Evolutionary conservation across 345 rosid genomes (phyloP), one percentile per base, ranked within the genome.

Genomic region (Gossypium raimondii): DNA sequence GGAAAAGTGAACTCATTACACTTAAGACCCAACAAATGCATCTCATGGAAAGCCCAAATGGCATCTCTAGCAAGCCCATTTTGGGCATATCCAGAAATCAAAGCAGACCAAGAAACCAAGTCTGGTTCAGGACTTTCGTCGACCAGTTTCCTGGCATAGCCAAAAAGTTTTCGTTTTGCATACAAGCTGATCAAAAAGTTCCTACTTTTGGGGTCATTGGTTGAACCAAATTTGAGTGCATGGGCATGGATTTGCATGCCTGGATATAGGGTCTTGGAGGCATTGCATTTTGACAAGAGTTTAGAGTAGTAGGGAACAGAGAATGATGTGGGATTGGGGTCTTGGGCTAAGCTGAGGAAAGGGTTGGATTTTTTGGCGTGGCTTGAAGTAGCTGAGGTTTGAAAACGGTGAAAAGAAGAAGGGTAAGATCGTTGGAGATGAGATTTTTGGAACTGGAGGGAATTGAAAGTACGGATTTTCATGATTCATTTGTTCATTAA

Each of bases 31-130:
- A 87, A 66, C 70, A 50, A 74, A 67, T 82, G 84, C 86, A 87
- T 79, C 78, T 86, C 83, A 18, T 7, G 47, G 50, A 84, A 89
- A 25, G 83, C 80, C 22, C 7, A 65, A 48, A 84, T 56, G 14
- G 88, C 89, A 75, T 86, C 93, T 45, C 74, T 53, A 53, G 80
- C 81, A 11, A 67, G 67, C 53, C 89, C 89, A 75, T 84, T 79
- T 66, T 82, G 86, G 16, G 87, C 74, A 80, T 83, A 86, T 48
- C 91, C 88, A 47, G 93, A 87, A 74, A 89, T 80, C 83, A 89
- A 76, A 68, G 93, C 87, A 48, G 93, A 89, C 93, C 91, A 87
- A 72, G 91, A 86, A 75, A 87, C 84, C 68, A 86, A 68, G 65
- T 89, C 88, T 9, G 86, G 93, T 69, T 84, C 87, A 48, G 87